Conservation (phyloP, 768 basidiomycete genomes). For the Pulveroboletus sp. region DNA sequence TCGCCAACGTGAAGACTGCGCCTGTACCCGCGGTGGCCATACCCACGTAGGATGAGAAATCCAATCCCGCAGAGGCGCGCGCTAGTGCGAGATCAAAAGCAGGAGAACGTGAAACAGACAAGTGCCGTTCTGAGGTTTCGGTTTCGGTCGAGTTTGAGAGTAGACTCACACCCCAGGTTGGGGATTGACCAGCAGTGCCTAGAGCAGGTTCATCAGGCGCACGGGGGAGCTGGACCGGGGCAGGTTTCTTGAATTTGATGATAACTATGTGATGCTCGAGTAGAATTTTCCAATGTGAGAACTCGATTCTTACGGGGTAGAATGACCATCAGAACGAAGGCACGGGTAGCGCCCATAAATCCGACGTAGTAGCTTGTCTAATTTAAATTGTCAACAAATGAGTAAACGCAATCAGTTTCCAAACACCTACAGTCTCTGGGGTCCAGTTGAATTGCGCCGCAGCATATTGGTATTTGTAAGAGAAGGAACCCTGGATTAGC, state of each 20-base stretch:
- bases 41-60: conserved; percentile 45
- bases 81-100: conserved; percentile 69
- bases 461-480: conserved; percentile 64
- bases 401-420: background rate
- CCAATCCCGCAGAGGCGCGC: conserved; percentile 55
- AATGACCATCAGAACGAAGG: conserved; percentile 49
- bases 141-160: background rate
- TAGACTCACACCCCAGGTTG: conserved; percentile 2
- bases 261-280: conserved; percentile 35
- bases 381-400: background rate
- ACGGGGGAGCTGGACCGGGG: conserved; percentile 19
- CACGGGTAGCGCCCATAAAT: conserved; percentile 47
- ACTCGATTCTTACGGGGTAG: conserved; percentile 51
- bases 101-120: conserved; percentile 34
- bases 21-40: conserved; percentile 47
- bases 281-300: background rate
- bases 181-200: background rate
- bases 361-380: conserved; percentile 76
- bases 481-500: conserved; percentile 45
- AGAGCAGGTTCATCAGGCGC: conserved; percentile 17
- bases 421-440: conserved; percentile 49
- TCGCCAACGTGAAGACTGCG: conserved; percentile 46
- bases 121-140: background rate
- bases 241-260: conserved; percentile 51
- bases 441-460: conserved; percentile 59